Base-by-base conservation (phyloP, 208 protist genomes). In the Leptomonas seymouri region DNA sequence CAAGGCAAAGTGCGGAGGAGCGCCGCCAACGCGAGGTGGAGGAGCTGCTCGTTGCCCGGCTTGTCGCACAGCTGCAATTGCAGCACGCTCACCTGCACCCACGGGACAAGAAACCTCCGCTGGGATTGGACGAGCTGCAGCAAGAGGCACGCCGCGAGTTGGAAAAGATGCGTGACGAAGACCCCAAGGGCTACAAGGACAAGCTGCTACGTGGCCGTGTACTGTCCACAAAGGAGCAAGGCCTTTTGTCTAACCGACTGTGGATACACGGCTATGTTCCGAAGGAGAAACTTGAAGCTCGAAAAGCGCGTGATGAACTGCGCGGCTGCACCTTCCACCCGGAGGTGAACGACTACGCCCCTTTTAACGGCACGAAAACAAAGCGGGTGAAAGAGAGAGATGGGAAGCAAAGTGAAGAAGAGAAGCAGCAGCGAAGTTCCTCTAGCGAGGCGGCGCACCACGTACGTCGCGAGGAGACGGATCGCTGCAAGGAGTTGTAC, bases 401-500 rank as follows among this genome's bases (percentile, higher is more conserved):
- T n/a, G 53, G 28, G 0, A 31, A 67, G 5, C 44, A 50, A 16
- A 36, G 36, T 23, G 11, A 36, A 11, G 65, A 62, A 14, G 66
- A 55, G 31, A 27, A 36, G 16, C n/a, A 9, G 12, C 34, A 46
- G 58, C 21, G 31, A 9, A 41, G n/a, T 30, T 45, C 44, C 42
- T 39, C 66, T 11, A 41, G 61, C 31, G 23, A 49, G 1, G 16
- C 12, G 2, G 54, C 44, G 36, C 49, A 27, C 23, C 56, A 54
- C 2, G 27, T 20, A 11, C 46, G 41, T 11, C 55, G 66, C 9
- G 36, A 18, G 5, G 61, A 82, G 60, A 55, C 28, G 16, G 50
- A 74, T 21, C 73, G 67, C n/a, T 91, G 78, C 64, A 71, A 83
- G 44, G n/a, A 79, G 68, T 59, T 93, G 12, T 93, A 89, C 60